These are phyloP conservation scores for Claviceps capensis DNA, from an alignment of 2,329 filamentous ascomycete species.

Conservation along the genomic window DNA sequence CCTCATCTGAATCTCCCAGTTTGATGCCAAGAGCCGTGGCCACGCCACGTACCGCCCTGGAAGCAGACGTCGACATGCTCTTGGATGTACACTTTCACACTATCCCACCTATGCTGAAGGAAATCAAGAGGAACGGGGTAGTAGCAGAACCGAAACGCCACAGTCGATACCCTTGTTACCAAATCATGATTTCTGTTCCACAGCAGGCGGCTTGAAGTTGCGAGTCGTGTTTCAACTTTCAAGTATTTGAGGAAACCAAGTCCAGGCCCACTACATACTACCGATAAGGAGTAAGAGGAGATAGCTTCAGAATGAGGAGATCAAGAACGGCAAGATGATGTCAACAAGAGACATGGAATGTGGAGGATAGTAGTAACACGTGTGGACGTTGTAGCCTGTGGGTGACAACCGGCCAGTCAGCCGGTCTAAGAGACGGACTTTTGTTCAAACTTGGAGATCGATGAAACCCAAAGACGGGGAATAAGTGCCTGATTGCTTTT, in stretches of 20 bases:
- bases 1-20: conserved; percentile 41
- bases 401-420: background rate
- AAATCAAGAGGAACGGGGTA: background rate
- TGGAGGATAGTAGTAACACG: conserved; percentile 1
- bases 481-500: too few relatives aligned
- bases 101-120: background rate
- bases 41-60: conserved; percentile 55
- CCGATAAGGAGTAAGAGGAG: background rate
- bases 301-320: background rate
- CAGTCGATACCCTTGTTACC: background rate
- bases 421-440: too few relatives aligned
- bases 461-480: too few relatives aligned
- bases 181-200: background rate
- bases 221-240: background rate
- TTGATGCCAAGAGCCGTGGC: conserved; percentile 78
- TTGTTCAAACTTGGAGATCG: too few relatives aligned
- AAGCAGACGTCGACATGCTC: conserved; percentile 25
- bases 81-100: background rate
- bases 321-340: background rate
- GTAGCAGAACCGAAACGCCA: background rate
- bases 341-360: background rate
- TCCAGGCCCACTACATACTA: too few relatives aligned
- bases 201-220: too few relatives aligned
- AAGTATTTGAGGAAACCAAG: too few relatives aligned
- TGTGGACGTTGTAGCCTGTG: background rate